These are phyloP conservation scores for Musa schizocarpa DNA, from an alignment of 176 grass and related monocot species.

Conservation along the genomic window DNA sequence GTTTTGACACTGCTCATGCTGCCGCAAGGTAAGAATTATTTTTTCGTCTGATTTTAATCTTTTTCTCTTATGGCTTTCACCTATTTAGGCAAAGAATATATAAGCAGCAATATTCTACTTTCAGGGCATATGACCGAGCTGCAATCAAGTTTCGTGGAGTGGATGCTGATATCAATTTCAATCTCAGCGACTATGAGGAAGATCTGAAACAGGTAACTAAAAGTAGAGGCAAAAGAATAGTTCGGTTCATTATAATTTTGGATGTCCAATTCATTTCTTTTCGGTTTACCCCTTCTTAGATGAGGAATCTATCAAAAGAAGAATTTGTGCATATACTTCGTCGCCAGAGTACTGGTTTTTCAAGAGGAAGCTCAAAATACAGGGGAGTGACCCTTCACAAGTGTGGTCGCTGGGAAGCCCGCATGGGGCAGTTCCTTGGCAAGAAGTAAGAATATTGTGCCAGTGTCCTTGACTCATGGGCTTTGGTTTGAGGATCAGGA, in stretches of 20 bases:
- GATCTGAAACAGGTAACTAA: constrained; percentile 58
- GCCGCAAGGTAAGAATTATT: constrained; percentile 55
- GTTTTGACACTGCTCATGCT: constrained; percentile 90
- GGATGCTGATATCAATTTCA: constrained; percentile 92
- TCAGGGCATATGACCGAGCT: constrained; percentile 80
- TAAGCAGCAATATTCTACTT: constrained; percentile 2
- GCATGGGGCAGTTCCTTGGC: too few species aligned
- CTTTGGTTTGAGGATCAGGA: too few species aligned
- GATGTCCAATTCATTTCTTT: too few species aligned
- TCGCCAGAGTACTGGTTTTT: constrained; percentile 89
- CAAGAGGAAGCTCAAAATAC: constrained; percentile 82
- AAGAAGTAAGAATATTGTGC: too few species aligned
- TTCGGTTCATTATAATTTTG: too few species aligned
- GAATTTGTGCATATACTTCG: constrained; percentile 89
- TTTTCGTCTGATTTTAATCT: not conserved
- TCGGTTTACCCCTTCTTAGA: constrained; percentile 22
- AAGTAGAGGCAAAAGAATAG: too few species aligned
- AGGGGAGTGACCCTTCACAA: constrained; percentile 65
- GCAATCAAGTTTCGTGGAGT: constrained; percentile 91
- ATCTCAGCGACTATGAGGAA: constrained; percentile 83
- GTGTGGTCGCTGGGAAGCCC: too few species aligned
- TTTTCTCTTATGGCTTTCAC: not conserved
- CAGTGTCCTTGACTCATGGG: too few species aligned
- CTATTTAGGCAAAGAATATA: not conserved
- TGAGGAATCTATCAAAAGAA: constrained; percentile 79